phyloP scores from a whole-genome alignment of 2,329 filamentous ascomycete genomes.

The Paraphaeosphaeria minitans region DNA sequence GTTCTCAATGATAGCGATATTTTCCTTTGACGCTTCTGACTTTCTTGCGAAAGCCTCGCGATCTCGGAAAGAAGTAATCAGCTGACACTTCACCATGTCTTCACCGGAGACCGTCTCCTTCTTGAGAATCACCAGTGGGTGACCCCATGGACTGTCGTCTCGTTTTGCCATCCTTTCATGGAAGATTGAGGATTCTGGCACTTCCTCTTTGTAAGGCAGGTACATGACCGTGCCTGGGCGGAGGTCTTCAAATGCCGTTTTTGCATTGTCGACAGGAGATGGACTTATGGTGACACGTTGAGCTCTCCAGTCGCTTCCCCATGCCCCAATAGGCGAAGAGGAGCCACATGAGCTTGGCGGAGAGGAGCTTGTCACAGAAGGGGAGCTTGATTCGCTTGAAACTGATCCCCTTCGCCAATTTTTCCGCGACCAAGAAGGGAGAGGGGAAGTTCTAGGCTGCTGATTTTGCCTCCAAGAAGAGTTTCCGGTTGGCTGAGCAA shows the following conservation, averaged over 20 bases:
- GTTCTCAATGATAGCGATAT: not conserved
- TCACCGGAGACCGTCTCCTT: not conserved
- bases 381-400: not conserved
- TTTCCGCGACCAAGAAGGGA: not conserved
- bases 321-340: not conserved
- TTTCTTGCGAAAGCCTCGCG: not conserved
- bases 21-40: not conserved
- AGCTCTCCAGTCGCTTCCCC: not conserved
- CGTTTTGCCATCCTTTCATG: not conserved
- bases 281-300: not conserved
- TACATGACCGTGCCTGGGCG: conserved; percentile 4
- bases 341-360: not conserved
- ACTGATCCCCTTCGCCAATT: not conserved
- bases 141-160: not conserved
- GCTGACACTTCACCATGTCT: conserved; percentile 1
- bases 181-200: not conserved
- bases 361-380: not conserved
- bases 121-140: conserved; percentile 11
- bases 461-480: not conserved
- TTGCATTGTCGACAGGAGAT: not conserved
- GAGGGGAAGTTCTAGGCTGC: too few relatives aligned
- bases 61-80: conserved; percentile 6
- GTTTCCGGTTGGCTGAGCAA: not conserved
- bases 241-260: not conserved
- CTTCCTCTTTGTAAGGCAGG: not conserved